Base-by-base conservation (phyloP, 2,329 filamentous ascomycete species). In the Ilyonectria destructans region DNA sequence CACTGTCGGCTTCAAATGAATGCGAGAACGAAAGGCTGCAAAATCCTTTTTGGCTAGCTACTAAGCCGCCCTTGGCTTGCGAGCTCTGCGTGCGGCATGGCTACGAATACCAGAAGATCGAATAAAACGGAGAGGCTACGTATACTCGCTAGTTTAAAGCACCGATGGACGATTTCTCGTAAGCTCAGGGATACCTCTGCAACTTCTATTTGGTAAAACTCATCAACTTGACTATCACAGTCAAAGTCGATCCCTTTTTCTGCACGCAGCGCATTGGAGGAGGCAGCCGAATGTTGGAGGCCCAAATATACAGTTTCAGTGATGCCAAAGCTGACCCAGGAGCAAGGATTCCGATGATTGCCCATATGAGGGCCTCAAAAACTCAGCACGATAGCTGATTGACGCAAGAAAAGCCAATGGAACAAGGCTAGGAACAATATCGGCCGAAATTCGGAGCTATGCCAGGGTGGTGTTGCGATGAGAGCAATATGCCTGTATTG, bases 221-320 rank as follows among this genome's bases (percentile, higher is more conserved):
- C 10, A 29, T 43, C 31, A 1, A 43, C 31, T n/a, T 33, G 19
- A 17, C 15, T 43, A 2, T 56, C 19, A n/a, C 13, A 12, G 19
- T 63, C 29, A 29, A 48, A 63, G 40, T 56, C 60, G 12, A 56
- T n/a, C 60, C 26, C 8, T 43, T 45, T 17, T 19, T 57, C 51
- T 29, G 21, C n/a, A 21, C 15, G 29, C 10, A 17, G 37, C 19
- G 43, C 48, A n/a, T 40, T 57, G 43, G 37, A 19, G 19, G 26
- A 26, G 9, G 26, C 29, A 17, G 49, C n/a, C 6, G 51, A 56
- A 2, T 51, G 37, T 19, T 62, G 60, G 9, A 56, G n/a, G 7
- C 60, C 60, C 9, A 62, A 15, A 17, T 19, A 26, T 19, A 46
- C 60, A 9, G 60, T 40, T 6, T 49, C 45, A 17, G 60, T 62